Conservation (phyloP, 179 eudicot genomes). For the Corrigiola litoralis region DNA sequence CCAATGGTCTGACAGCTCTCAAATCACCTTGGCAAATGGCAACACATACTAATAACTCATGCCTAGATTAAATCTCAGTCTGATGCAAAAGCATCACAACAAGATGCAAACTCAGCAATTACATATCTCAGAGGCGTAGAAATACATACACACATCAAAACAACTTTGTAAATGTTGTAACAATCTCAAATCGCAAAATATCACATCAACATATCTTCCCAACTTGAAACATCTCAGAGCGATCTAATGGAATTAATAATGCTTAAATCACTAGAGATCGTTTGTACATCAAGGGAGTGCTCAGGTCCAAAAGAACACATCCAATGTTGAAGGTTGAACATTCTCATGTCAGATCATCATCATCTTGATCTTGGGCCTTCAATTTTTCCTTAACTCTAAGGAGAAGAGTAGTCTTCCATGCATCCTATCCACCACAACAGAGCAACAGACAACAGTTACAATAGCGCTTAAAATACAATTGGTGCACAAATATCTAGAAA, state of each 20-base stretch:
- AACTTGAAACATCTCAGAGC: slow-evolving; percentile 3
- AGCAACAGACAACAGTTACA: background rate
- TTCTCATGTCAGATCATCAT: slow-evolving; percentile 78
- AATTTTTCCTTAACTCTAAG: slow-evolving; percentile 83
- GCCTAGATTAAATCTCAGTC: too few relatives aligned
- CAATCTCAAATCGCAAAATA: background rate
- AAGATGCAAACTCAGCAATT: too few relatives aligned
- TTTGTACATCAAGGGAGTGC: slow-evolving; percentile 23
- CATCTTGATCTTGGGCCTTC: slow-evolving; percentile 81
- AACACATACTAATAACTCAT: too few relatives aligned
- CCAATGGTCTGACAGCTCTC: too few relatives aligned
- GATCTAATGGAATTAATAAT: background rate
- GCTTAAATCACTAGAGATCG: slow-evolving; percentile 3
- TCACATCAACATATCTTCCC: slow-evolving; percentile 14
- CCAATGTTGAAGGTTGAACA: slow-evolving; percentile 1
- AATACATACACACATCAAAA: slow-evolving; percentile 1
- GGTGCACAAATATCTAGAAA: too few relatives aligned
- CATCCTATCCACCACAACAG: slow-evolving; percentile 43
- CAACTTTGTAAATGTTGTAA: background rate
- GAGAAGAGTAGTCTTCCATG: slow-evolving; percentile 91
- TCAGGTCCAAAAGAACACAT: slow-evolving; percentile 10
- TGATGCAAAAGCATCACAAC: background rate
- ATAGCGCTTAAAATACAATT: too few relatives aligned
- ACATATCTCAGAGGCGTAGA: background rate
- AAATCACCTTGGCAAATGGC: too few relatives aligned